Evolutionary conservation across 176 grass and related monocot genomes (phyloP), one percentile per base, ranked within the genome.

Genomic region (Paspalum vaginatum): DNA sequence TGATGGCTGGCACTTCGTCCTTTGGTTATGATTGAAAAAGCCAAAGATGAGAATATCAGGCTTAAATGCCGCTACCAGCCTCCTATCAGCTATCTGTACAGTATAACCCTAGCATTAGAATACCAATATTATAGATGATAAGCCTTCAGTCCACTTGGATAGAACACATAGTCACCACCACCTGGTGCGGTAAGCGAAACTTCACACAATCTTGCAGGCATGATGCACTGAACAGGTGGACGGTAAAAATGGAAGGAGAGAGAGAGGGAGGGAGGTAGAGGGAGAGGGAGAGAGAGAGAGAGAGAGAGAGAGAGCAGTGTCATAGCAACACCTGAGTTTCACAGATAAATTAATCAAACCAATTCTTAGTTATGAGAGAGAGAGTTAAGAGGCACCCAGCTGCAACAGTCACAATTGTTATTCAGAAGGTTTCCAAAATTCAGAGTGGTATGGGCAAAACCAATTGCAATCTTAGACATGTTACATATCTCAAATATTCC

Each of bases 1-100:
- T 24, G 32, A 85, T 75, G 83, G 64, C 51, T 81, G 44, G 44
- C 72, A 89, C 59, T 71, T 78, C 65, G 41, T 81, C 45, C 43
- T 25, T 76, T 50, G 6, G 45, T 8, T 66, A 79, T 25, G 42
- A 50, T 64, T 72, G 77, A 65, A 50, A 50, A 45, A 59, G 42
- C 40, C 54, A 52, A 75, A 44, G 44, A 65, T 2, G 47, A 71
- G 59, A 49, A 41, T 11, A 37, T 15, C 11, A 77, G 11, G 62
- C 5, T 50, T 64, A 38, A 25, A 81, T 17, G 51, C 22, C 13
- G 37, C 37, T 52, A 61, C 20, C 26, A 48, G 21, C 26, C 25
- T 71, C 59, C 40, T 10, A 82, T 66, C 74, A 82, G 66, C 67
- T 55, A 65, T 40, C 0, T 5, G 14, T 7, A 52, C n/a, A 47